phyloP scores from a whole-genome alignment of 805 yeast genomes.

The Kuraishia cidri region DNA sequence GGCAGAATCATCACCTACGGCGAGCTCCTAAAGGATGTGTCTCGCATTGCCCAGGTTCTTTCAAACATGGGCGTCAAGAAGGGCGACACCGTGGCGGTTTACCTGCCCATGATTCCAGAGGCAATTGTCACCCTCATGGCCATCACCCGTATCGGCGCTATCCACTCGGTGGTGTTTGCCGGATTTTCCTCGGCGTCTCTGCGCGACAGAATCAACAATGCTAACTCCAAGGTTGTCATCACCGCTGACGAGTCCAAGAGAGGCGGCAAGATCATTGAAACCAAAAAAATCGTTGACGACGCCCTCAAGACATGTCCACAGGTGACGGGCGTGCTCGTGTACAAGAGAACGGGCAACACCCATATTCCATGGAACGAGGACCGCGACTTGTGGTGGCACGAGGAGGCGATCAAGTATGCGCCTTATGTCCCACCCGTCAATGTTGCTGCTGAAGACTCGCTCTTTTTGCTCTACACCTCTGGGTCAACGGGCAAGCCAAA shows the following conservation, averaged over 20 bases:
- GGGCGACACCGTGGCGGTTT: slow-evolving; percentile 83
- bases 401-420: slow-evolving; percentile 54
- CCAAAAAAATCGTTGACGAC: slow-evolving; percentile 77
- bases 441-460: slow-evolving; percentile 72
- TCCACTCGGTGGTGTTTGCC: slow-evolving; percentile 81
- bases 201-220: slow-evolving; percentile 65
- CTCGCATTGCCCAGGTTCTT: slow-evolving; percentile 63
- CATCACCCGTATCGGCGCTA: slow-evolving; percentile 72
- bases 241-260: slow-evolving; percentile 79
- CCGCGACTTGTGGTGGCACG: slow-evolving; percentile 75
- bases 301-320: slow-evolving; percentile 60
- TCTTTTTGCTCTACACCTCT: slow-evolving; percentile 74
- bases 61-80: slow-evolving; percentile 58
- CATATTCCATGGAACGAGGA: slow-evolving; percentile 38
- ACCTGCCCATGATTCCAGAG: slow-evolving; percentile 81
- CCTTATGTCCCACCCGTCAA: slow-evolving; percentile 69
- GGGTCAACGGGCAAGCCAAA: slow-evolving; percentile 89
- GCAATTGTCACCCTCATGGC: slow-evolving; percentile 72
- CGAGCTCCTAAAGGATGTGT: slow-evolving; percentile 63
- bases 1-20: slow-evolving; percentile 59
- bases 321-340: slow-evolving; percentile 64
- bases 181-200: slow-evolving; percentile 73
- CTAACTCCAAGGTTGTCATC: slow-evolving; percentile 61
- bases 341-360: slow-evolving; percentile 60
- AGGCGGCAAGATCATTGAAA: slow-evolving; percentile 76